Conservation (phyloP, 441 rosid genomes). For the Melastoma candidum region DNA sequence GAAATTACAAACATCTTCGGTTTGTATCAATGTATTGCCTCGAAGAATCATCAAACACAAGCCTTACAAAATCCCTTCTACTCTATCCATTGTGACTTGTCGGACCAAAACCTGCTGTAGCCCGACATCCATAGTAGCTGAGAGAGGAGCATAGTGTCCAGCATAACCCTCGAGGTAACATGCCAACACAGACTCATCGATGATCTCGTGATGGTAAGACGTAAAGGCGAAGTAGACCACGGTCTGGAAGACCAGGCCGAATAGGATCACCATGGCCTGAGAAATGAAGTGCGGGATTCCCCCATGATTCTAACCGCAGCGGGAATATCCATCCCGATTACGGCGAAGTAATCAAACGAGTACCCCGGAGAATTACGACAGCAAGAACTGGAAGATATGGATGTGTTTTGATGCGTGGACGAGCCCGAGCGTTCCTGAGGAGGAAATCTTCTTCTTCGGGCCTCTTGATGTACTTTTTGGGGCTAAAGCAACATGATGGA, state of each 20-base stretch:
- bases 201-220: conserved; percentile 45
- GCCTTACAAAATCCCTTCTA: too few species aligned
- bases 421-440: too few species aligned
- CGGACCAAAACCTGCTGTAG: conserved; percentile 20
- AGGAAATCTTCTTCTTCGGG: too few species aligned
- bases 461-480: too few species aligned
- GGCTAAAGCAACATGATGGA: too few species aligned
- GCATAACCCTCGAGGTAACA: conserved; percentile 46
- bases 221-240: conserved; percentile 56
- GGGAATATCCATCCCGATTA: conserved; percentile 15
- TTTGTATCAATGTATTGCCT: too few species aligned
- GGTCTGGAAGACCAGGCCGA: conserved; percentile 40
- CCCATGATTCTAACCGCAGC: conserved; percentile 14
- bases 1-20: too few species aligned
- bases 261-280: conserved; percentile 23
- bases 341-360: conserved; percentile 12
- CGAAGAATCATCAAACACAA: too few species aligned
- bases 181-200: conserved; percentile 44
- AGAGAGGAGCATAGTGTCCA: conserved; percentile 26
- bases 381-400: too few species aligned
- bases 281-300: conserved; percentile 29
- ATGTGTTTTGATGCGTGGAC: too few species aligned
- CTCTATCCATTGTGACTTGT: background rate
- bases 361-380: too few species aligned
- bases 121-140: conserved; percentile 38